phyloP scores from a whole-genome alignment of 2,329 filamentous ascomycete genomes.

The Aspergillus tamarii region DNA sequence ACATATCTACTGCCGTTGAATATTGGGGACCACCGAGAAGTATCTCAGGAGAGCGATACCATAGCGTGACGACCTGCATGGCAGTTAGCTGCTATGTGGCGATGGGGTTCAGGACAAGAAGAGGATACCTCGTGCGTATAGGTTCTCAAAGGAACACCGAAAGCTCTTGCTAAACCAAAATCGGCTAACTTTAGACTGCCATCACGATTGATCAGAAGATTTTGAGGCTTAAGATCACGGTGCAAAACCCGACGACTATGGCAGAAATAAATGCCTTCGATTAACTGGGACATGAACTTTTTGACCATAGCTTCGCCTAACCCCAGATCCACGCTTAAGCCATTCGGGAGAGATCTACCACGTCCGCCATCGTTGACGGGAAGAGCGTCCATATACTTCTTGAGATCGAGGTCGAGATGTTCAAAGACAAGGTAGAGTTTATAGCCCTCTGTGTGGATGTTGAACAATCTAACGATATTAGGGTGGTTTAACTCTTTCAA shows the following conservation, averaged over 20 bases:
- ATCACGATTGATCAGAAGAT: slow-evolving; percentile 81
- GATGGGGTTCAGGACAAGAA: background rate
- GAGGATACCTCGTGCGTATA: slow-evolving; percentile 79
- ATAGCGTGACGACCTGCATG: slow-evolving; percentile 77
- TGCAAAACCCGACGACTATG: slow-evolving; percentile 86
- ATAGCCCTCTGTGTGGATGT: slow-evolving; percentile 93
- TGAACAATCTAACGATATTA: slow-evolving; percentile 84
- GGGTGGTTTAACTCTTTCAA: slow-evolving; percentile 93
- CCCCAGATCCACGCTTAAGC: slow-evolving; percentile 69
- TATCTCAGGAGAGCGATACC: slow-evolving; percentile 91
- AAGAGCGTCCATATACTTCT: slow-evolving; percentile 94
- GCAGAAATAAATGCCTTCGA: slow-evolving; percentile 83
- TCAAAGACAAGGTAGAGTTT: slow-evolving; percentile 94
- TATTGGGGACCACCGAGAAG: slow-evolving; percentile 88
- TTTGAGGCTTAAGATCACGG: slow-evolving; percentile 88
- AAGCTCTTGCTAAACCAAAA: slow-evolving; percentile 86
- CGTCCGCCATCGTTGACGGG: slow-evolving; percentile 82
- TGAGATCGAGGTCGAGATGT: slow-evolving; percentile 87
- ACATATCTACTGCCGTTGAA: slow-evolving; percentile 94
- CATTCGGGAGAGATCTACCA: slow-evolving; percentile 82
- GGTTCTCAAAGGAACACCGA: slow-evolving; percentile 85
- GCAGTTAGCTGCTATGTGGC: background rate
- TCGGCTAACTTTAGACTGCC: slow-evolving; percentile 89
- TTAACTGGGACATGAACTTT: slow-evolving; percentile 89
- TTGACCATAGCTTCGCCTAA: slow-evolving; percentile 81